Percentiles rank a stretch among this genome's conserved stretches.
phyloP scores from a whole-genome alignment of 1,139 yeast genomes.

The Kodamaea arcana region DNA sequence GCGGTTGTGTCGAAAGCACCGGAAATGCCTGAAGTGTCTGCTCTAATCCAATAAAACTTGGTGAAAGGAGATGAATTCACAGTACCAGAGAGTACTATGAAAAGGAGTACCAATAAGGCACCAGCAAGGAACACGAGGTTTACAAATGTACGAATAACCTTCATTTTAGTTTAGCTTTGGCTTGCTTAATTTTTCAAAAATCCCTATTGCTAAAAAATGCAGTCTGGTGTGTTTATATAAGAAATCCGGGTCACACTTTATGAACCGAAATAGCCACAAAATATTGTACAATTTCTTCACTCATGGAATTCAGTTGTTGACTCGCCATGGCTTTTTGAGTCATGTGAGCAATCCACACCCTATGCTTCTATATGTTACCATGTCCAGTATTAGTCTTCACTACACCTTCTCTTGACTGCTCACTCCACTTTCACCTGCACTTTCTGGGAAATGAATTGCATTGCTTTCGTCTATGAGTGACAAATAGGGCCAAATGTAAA shows the following conservation, averaged over 20 bases:
- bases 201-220: neutral
- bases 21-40: conserved; percentile 55
- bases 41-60: conserved; percentile 67
- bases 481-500: neutral
- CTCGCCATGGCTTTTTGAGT: too few species aligned
- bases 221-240: neutral
- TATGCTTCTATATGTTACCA: too few species aligned
- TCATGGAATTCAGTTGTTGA: too few species aligned
- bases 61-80: conserved; percentile 57
- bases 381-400: too few species aligned
- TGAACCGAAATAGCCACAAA: neutral
- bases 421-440: too few species aligned
- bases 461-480: neutral
- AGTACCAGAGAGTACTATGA: conserved; percentile 66
- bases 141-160: conserved; percentile 28
- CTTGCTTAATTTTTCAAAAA: neutral
- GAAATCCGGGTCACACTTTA: neutral
- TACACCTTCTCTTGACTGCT: too few species aligned
- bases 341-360: too few species aligned
- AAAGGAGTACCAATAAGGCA: conserved; percentile 53
- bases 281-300: too few species aligned
- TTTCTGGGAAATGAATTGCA: too few species aligned
- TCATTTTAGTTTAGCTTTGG: conserved; percentile 24
- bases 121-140: conserved; percentile 47
- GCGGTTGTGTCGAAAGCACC: conserved; percentile 54